Percentiles rank a stretch among this genome's conserved stretches.
Evolutionary conservation across 495 filamentous ascomycete species (phyloP).

Genomic region (Beverwykella pulmonaria): DNA sequence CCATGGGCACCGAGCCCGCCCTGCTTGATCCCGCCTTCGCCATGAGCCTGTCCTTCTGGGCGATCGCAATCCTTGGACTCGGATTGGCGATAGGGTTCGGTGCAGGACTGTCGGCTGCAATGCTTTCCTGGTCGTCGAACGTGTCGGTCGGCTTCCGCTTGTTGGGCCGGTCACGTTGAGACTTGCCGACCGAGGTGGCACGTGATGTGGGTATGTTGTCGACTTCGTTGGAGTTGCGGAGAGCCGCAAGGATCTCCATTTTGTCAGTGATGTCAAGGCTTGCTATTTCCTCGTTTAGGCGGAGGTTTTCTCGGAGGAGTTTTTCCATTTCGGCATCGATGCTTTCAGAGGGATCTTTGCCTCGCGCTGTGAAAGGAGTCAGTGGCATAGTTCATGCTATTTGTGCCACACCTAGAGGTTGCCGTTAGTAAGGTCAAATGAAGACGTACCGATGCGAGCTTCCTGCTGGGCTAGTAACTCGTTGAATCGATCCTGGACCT

Average conservation of each 20-base stretch:
- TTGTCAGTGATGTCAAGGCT: constrained; percentile 59
- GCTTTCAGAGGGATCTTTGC: constrained; percentile 32
- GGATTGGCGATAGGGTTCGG: constrained; percentile 14
- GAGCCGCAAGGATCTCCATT: constrained; percentile 62
- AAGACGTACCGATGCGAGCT: constrained; percentile 16
- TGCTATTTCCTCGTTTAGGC: constrained; percentile 64
- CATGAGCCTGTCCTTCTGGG: constrained; percentile 39
- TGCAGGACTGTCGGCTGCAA: constrained; percentile 32
- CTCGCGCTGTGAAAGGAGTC: constrained; percentile 15
- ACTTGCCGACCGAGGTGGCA: constrained; percentile 45
- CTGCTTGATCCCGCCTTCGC: constrained; percentile 53
- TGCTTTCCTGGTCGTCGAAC: constrained; percentile 38
- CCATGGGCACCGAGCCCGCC: constrained; percentile 51
- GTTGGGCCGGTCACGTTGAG: constrained; percentile 58
- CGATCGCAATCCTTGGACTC: constrained; percentile 37
- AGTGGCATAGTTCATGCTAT: background rate
- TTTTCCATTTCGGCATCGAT: constrained; percentile 55
- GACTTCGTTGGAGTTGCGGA: constrained; percentile 59
- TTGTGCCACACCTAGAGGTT: background rate
- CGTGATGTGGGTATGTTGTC: constrained; percentile 52
- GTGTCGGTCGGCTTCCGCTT: constrained; percentile 57
- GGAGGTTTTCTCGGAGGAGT: constrained; percentile 65
- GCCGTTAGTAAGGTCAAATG: background rate
- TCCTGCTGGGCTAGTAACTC: constrained; percentile 55
- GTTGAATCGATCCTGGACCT: constrained; percentile 56